These are phyloP conservation scores for Pseudogymnoascus pannorum DNA, from an alignment of 2,329 filamentous ascomycete species.

Conservation along the genomic window DNA sequence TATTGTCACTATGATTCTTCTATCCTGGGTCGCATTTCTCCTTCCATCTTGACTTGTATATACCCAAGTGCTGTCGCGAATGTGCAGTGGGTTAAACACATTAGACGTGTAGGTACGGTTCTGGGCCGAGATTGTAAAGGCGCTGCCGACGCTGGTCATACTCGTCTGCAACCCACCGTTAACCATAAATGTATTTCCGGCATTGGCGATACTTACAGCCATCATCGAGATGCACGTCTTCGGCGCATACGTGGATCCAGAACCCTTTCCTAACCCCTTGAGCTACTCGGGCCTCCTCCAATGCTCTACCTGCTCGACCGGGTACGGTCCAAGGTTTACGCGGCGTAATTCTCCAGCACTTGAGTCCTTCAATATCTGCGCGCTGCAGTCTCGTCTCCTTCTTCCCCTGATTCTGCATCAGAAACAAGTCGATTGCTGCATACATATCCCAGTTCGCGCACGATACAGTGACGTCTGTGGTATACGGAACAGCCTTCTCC, in stretches of 20 bases:
- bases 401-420: not conserved
- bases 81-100: not conserved
- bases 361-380: not conserved
- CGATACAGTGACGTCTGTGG: not conserved
- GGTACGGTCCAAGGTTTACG: not conserved
- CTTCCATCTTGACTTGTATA: not conserved
- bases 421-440: not conserved
- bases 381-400: not conserved
- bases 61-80: not conserved
- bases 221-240: not conserved
- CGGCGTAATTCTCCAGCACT: not conserved
- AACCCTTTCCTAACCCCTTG: not conserved
- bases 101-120: not conserved
- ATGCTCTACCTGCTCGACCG: too few relatives aligned
- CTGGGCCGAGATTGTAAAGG: not conserved
- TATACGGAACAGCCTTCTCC: not conserved
- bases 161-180: not conserved
- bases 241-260: not conserved
- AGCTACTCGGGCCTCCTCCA: not conserved
- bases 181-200: not conserved
- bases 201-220: not conserved
- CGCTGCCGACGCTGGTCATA: not conserved
- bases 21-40: too few relatives aligned
- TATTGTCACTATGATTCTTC: not conserved
- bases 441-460: not conserved